phyloP scores from a whole-genome alignment of 495 filamentous ascomycete genomes.

The Penicilliopsis zonata region DNA sequence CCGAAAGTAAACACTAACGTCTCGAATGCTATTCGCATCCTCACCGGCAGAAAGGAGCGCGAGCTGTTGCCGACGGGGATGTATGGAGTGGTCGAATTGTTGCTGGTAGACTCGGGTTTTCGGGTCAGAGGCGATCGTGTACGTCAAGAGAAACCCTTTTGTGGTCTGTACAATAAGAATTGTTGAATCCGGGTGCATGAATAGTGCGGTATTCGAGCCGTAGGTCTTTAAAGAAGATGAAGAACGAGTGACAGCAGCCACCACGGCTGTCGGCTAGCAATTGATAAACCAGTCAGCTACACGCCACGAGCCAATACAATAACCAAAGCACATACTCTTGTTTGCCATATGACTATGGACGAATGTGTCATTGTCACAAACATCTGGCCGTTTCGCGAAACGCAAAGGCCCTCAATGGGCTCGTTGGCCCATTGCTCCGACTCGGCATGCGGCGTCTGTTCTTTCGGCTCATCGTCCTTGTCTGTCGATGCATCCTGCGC shows the following conservation, averaged over 20 bases:
- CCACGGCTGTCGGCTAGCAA: constrained; percentile 71
- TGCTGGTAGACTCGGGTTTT: constrained; percentile 75
- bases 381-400: constrained; percentile 71
- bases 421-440: constrained; percentile 35
- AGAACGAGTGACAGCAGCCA: constrained; percentile 77
- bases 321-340: constrained; percentile 48
- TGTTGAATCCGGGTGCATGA: constrained; percentile 82
- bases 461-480: constrained; percentile 3
- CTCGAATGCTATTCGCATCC: constrained; percentile 67
- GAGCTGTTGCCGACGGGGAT: constrained; percentile 60
- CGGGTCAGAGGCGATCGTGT: constrained; percentile 78
- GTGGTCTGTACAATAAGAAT: constrained; percentile 89
- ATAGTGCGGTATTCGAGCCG: constrained; percentile 68
- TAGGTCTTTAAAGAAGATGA: constrained; percentile 66
- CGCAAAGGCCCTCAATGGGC: constrained; percentile 59
- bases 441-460: constrained; percentile 11
- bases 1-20: constrained; percentile 81
- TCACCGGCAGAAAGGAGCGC: constrained; percentile 46
- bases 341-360: constrained; percentile 87
- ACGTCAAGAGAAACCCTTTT: constrained; percentile 84
- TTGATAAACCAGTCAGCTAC: constrained; percentile 20
- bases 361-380: constrained; percentile 82
- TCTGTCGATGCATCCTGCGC: constrained; percentile 2
- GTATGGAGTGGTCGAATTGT: constrained; percentile 56
- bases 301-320: constrained; percentile 5